Percentiles rank a stretch among this genome's conserved stretches.
These are phyloP conservation scores for Coffea humblotiana DNA, from an alignment of 305 asterid genomes.

Conservation along the genomic window DNA sequence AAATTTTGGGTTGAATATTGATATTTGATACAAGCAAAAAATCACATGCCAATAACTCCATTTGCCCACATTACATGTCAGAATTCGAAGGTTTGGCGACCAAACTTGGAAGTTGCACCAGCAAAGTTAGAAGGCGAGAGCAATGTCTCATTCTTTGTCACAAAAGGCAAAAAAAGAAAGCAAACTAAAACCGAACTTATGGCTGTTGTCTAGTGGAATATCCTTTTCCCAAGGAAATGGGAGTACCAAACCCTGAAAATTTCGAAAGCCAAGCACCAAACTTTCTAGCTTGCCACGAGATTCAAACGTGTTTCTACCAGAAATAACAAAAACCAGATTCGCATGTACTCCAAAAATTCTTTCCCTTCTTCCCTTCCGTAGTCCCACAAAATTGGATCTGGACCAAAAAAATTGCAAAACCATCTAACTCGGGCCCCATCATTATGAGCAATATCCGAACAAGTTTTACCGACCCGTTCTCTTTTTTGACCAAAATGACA, in stretches of 20 bases:
- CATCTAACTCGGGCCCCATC: background rate
- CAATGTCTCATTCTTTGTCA: background rate
- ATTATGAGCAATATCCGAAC: background rate
- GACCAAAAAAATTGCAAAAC: background rate
- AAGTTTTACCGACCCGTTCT: background rate
- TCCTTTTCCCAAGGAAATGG: background rate
- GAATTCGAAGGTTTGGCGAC: too few relatives aligned
- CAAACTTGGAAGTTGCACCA: too few relatives aligned
- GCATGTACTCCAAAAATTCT: too few relatives aligned
- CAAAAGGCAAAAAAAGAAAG: background rate
- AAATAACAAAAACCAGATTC: background rate
- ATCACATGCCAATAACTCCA: too few relatives aligned
- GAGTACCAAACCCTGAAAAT: background rate
- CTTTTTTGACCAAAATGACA: background rate
- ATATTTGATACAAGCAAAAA: too few relatives aligned
- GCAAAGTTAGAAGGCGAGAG: background rate
- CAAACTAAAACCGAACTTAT: background rate
- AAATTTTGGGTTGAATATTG: too few relatives aligned
- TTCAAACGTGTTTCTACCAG: background rate
- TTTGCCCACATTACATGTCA: too few relatives aligned
- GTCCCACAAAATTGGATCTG: slow-evolving; percentile 17
- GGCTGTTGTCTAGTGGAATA: background rate
- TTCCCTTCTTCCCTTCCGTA: background rate
- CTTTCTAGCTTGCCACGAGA: background rate
- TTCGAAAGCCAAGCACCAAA: background rate